These are phyloP conservation scores for Marasmius oreades DNA, from an alignment of 1,284 basidiomycete genomes.

Conservation along the genomic window DNA sequence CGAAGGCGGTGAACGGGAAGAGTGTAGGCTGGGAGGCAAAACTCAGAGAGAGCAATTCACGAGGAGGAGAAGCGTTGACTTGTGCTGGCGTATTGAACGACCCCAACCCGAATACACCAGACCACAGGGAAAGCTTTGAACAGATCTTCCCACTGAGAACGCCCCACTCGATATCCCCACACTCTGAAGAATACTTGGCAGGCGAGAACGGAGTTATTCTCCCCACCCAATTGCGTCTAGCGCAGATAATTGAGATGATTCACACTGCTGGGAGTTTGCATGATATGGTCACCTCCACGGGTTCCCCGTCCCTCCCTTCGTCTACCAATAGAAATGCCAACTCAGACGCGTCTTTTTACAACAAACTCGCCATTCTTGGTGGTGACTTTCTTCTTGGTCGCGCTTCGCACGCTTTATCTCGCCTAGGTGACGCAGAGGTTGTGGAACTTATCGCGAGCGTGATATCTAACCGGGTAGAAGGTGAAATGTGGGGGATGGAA, in stretches of 20 bases:
- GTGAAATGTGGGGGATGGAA: slow-evolving; percentile 80
- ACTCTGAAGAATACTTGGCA: neutral
- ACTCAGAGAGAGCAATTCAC: neutral
- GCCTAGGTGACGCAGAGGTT: slow-evolving; percentile 73
- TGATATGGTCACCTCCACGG: slow-evolving; percentile 81
- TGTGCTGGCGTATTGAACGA: slow-evolving; percentile 66
- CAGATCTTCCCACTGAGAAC: slow-evolving; percentile 38
- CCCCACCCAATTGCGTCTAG: slow-evolving; percentile 77
- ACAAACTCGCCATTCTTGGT: slow-evolving; percentile 82
- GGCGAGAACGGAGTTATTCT: slow-evolving; percentile 33
- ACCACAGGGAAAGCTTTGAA: slow-evolving; percentile 53
- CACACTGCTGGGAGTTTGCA: slow-evolving; percentile 87
- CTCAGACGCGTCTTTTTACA: slow-evolving; percentile 51
- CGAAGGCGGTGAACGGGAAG: slow-evolving; percentile 79
- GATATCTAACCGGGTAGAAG: slow-evolving; percentile 83
- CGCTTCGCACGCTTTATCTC: slow-evolving; percentile 70
- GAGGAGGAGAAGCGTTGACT: slow-evolving; percentile 39
- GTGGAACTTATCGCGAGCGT: slow-evolving; percentile 82
- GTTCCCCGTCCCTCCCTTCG: slow-evolving; percentile 62
- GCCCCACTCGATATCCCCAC: slow-evolving; percentile 12
- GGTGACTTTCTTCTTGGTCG: slow-evolving; percentile 85
- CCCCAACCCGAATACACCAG: slow-evolving; percentile 64
- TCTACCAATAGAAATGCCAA: neutral
- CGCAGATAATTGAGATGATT: slow-evolving; percentile 89
- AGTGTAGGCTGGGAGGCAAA: slow-evolving; percentile 49